Evolutionary conservation across 495 filamentous ascomycete species (phyloP), one percentile per base, ranked within the genome.

Genomic region (Neurospora sp.): DNA sequence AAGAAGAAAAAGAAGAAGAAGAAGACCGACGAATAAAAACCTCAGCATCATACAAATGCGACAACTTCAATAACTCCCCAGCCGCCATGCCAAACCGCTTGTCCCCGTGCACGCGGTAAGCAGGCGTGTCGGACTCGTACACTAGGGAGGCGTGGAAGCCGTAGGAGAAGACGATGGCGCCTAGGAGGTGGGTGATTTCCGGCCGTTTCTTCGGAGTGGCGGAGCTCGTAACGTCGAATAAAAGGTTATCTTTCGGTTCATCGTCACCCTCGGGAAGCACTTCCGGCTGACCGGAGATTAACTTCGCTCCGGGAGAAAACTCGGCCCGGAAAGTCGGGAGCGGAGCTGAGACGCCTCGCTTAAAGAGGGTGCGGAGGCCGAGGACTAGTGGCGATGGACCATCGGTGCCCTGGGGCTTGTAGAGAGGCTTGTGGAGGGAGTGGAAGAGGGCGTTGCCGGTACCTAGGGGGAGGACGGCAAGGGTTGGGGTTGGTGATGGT

Each of bases 401-500:
- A 6, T 5, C 21, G 71, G 38, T 39, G 38, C 43, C 11, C 71
- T 43, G 48, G 42, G 28, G 13, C 38, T 42, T 39, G 48, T 77
- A 77, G 8, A 78, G 76, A 0, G 80, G 78, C 40, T 81, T 83
- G 78, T 88, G 86, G 8, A 85, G 73, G 4, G 93, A 96, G 78
- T 90, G 87, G 43, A 93, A 92, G 74, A 97, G 88, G 3, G 94
- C 95, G 81, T 97, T 98, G 34, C 92, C 95, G 3, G 95, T 97
- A 3, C 95, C 95, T 21, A 94, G 86, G 1, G 93, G 91, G 5
- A 97, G 81, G 36, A 96, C 78, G 9, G 85, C 85, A 73, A 97
- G 83, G 3, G 83, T 84, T 0, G 92, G 92, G 2, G 76, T 77
- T n/a, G 73, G 37, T n/a, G 34, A 39, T 7, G 45, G 70, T 39